phyloP scores from a whole-genome alignment of 2,329 filamentous ascomycete species.

The Diplodia intermedia region DNA sequence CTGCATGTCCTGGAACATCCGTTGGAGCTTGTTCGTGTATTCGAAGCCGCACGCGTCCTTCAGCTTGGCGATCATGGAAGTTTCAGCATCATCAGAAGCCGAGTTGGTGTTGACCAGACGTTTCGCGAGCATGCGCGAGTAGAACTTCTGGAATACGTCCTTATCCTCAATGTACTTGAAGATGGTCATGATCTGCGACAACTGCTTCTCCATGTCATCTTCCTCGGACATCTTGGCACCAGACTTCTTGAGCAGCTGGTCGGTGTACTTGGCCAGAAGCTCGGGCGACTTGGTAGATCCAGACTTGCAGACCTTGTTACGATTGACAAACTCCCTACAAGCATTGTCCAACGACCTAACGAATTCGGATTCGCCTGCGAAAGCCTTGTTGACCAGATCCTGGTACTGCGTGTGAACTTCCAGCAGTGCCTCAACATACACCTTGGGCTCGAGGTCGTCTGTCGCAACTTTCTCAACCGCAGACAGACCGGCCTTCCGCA shows the following conservation, averaged over 20 bases:
- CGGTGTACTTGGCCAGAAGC: constrained; percentile 92
- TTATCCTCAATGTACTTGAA: constrained; percentile 99
- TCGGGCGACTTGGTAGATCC: constrained; percentile 95
- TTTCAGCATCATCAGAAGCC: constrained; percentile 95
- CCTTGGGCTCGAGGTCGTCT: constrained; percentile 90
- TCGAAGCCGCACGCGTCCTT: constrained; percentile 99
- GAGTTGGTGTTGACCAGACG: constrained; percentile 94
- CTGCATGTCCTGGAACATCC: constrained; percentile 99
- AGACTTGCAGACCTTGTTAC: constrained; percentile 93
- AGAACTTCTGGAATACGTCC: constrained; percentile 99
- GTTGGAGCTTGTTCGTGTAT: constrained; percentile 98
- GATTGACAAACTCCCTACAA: constrained; percentile 96
- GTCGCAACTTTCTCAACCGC: constrained; percentile 91
- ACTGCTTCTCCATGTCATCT: constrained; percentile 85
- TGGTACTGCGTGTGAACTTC: constrained; percentile 96
- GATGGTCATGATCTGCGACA: constrained; percentile 96
- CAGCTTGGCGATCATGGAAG: constrained; percentile 98
- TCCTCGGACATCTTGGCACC: constrained; percentile 89
- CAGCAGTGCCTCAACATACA: constrained; percentile 93
- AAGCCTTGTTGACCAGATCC: constrained; percentile 87
- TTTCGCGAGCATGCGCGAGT: constrained; percentile 94
- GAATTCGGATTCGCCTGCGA: constrained; percentile 95
- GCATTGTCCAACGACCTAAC: constrained; percentile 95
- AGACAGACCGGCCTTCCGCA: constrained; percentile 84
- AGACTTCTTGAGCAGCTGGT: constrained; percentile 87